phyloP scores from a whole-genome alignment of 139 green algal genomes.

The Eudorina sp. region DNA sequence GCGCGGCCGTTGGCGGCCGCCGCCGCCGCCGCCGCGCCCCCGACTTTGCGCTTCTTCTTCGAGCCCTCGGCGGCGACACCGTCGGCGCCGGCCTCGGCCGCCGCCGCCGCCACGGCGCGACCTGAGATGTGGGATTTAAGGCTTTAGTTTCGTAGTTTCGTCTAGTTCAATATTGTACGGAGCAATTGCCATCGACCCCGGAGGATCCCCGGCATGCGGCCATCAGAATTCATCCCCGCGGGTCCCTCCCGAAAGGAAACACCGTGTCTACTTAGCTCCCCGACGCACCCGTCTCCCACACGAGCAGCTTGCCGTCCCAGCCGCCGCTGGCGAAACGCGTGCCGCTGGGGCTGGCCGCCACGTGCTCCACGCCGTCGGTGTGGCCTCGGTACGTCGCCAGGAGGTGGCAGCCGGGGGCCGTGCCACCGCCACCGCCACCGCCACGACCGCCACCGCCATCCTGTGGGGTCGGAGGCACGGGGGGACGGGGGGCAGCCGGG shows the following conservation, averaged over 20 bases:
- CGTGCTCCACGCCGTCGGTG: slow-evolving; percentile 69
- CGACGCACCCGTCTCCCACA: slow-evolving; percentile 74
- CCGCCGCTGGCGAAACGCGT: slow-evolving; percentile 64
- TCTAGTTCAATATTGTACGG: too few species aligned
- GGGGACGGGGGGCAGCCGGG: neutral
- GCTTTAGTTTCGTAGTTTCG: too few species aligned
- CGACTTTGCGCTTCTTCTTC: slow-evolving; percentile 78
- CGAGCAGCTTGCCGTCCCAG: slow-evolving; percentile 80
- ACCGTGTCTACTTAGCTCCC: neutral
- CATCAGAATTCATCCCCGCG: too few species aligned
- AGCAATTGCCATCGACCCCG: too few species aligned
- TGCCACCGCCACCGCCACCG: neutral
- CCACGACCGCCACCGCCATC: neutral
- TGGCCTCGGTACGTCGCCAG: slow-evolving; percentile 71
- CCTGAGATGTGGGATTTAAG: too few species aligned
- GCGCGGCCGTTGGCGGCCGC: slow-evolving; percentile 1
- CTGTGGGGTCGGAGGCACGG: neutral
- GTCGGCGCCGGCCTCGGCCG: slow-evolving; percentile 9
- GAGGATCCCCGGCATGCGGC: too few species aligned
- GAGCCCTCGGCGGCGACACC: slow-evolving; percentile 19
- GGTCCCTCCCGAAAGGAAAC: too few species aligned
- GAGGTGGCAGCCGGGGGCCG: slow-evolving; percentile 20
- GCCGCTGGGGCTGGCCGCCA: slow-evolving; percentile 66
- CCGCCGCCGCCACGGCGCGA: slow-evolving; percentile 43
- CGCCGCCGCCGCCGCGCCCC: slow-evolving; percentile 10